Base-by-base conservation (phyloP, 2,329 filamentous ascomycete species). In the Fusarium tricinctum region DNA sequence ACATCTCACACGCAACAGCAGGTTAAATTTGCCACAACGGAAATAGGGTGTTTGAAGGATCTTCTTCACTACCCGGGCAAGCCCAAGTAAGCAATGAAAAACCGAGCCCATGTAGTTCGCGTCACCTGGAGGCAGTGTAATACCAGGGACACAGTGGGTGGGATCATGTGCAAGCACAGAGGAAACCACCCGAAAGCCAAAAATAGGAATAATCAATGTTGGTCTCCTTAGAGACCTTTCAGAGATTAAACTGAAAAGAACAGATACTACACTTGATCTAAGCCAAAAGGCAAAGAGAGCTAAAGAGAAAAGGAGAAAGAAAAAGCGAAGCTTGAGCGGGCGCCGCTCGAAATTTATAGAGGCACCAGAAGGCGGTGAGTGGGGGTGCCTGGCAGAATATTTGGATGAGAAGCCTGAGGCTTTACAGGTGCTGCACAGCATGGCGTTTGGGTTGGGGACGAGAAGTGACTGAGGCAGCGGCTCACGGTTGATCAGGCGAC, bases 211-310 rank as follows among this genome's bases (percentile, higher is more conserved):
- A 94, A 94, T 92, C 90, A 88, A 84, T 85, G 86, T 87, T 88
- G 85, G 84, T 84, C 84, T 84, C 88, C 85, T 83, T 92, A 87
- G 89, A 85, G 84, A 85, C 86, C 86, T 93, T 92, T 91, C 91
- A 94, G 91, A 91, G 90, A 93, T 94, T 94, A 94, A 94, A 93
- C 92, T 94, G 90, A 93, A 92, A 93, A 94, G 91, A 94, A 94
- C 91, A 93, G 91, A 92, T 93, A 93, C 91, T 93, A 93, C 90
- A 93, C 90, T 92, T 93, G 91, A 93, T 93, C 91, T 93, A 92
- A 92, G 88, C 88, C 86, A 88, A 85, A 85, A 84, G 83, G 78
- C 79, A 81, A 81, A 81, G 79, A 81, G 79, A 81, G 79, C 79
- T 81, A 75, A 77, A 67, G 78, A 78, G 63, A 69, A 78, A 78